Percentiles rank a stretch among this genome's conserved stretches.
These are phyloP conservation scores for Metarhizium brunneum DNA, from an alignment of 2,329 filamentous ascomycete genomes.

Conservation along the genomic window DNA sequence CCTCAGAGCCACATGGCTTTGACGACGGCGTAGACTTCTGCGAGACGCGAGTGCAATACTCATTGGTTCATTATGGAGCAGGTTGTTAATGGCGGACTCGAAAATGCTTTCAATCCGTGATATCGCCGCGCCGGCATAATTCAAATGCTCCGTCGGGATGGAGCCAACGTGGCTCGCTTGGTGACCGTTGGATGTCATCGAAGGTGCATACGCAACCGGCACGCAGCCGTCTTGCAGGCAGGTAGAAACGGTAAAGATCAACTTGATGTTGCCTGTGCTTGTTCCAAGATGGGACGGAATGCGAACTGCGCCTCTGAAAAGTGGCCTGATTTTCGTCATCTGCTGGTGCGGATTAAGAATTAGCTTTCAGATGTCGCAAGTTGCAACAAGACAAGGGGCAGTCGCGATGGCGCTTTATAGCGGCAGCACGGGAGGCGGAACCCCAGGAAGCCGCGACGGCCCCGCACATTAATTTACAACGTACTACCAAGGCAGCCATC, in stretches of 20 bases:
- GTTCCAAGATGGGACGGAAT: not conserved
- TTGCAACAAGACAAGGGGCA: too few relatives aligned
- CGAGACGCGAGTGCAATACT: conserved; percentile 17
- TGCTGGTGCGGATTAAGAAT: not conserved
- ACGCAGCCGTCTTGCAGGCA: too few relatives aligned
- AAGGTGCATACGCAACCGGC: not conserved
- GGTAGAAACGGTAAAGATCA: not conserved
- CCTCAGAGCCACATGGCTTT: conserved; percentile 1
- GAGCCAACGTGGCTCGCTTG: not conserved
- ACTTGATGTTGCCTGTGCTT: not conserved
- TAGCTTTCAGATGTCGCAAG: too few relatives aligned
- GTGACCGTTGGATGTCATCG: not conserved
- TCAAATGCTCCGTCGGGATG: not conserved
- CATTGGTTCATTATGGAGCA: conserved; percentile 17
- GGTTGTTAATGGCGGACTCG: conserved; percentile 17
- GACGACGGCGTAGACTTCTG: conserved; percentile 8
- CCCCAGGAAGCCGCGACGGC: too few relatives aligned
- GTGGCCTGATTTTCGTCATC: not conserved
- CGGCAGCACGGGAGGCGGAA: too few relatives aligned
- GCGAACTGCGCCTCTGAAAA: not conserved
- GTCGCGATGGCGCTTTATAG: too few relatives aligned
- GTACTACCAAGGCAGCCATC: too few relatives aligned
- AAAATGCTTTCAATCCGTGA: conserved; percentile 26
- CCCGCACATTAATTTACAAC: too few relatives aligned
- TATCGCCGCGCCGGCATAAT: conserved; percentile 3